Evolutionary conservation across 768 basidiomycete species (phyloP).

Genomic region (Leccinum arenicola): DNA sequence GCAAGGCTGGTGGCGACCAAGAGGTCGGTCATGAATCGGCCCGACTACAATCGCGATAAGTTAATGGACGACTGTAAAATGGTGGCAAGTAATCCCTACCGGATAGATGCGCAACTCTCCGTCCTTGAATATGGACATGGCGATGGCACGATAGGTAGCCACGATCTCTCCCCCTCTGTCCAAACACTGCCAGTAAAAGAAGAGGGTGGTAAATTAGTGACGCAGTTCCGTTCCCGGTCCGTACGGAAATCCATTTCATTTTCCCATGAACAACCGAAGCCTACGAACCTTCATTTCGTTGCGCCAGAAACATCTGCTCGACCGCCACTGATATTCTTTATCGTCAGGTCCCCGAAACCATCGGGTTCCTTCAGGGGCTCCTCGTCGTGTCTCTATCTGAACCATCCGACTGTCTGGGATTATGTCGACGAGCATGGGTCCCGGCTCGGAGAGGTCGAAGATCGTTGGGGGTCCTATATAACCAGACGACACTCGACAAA

Average conservation of each 20-base stretch:
- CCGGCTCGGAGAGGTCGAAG: not conserved
- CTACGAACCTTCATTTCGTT: conserved; percentile 24
- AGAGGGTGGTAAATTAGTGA: not conserved
- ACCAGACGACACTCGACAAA: conserved; percentile 22
- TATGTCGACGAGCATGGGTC: conserved; percentile 15
- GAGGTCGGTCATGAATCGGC: conserved; percentile 26
- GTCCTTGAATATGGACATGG: conserved; percentile 26
- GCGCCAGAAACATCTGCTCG: conserved; percentile 9
- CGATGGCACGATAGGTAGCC: conserved; percentile 27
- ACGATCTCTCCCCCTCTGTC: conserved; percentile 18
- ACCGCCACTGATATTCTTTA: conserved; percentile 23
- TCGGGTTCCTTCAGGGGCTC: conserved; percentile 8
- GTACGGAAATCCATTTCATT: not conserved
- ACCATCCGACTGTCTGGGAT: conserved; percentile 7
- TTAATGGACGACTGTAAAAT: not conserved
- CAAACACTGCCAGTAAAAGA: conserved; percentile 15
- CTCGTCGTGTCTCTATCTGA: conserved; percentile 12
- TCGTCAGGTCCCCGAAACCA: conserved; percentile 27
- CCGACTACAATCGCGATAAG: conserved; percentile 11
- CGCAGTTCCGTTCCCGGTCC: not conserved
- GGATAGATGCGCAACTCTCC: conserved; percentile 27
- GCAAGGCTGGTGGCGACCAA: conserved; percentile 29
- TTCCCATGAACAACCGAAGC: not conserved
- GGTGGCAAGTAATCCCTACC: conserved; percentile 10
- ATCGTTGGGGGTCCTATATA: conserved; percentile 18